Evolutionary conservation across 73 alveolate genomes (phyloP).

Genomic region (Paramecium primaurelia): DNA sequence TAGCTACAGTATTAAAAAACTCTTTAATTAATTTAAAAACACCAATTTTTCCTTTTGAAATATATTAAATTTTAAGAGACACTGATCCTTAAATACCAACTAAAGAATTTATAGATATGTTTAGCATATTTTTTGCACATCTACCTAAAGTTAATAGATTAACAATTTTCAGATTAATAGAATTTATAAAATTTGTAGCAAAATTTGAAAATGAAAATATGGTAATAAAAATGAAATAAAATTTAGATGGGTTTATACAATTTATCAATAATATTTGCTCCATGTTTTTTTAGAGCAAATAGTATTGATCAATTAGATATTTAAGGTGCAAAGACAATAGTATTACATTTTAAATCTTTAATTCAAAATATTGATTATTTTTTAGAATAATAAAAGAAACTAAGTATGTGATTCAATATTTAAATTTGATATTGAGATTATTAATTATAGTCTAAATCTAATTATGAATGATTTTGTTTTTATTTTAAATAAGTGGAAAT

Average conservation of each 20-base stretch:
- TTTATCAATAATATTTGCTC: conserved; percentile 3
- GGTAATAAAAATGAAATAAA: not conserved
- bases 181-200: not conserved
- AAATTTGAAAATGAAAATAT: not conserved
- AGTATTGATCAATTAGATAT: not conserved
- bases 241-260: not conserved
- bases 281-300: not conserved
- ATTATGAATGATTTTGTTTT: conserved; percentile 4
- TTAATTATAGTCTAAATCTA: not conserved
- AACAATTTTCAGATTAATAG: not conserved
- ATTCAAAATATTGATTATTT: not conserved
- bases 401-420: not conserved
- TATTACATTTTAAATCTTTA: not conserved
- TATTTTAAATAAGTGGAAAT: not conserved
- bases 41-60: conserved; percentile 23
- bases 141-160: not conserved
- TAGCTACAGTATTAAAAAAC: conserved; percentile 1
- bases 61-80: not conserved
- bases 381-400: not conserved
- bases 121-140: not conserved
- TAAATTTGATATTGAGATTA: not conserved
- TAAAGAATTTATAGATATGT: not conserved
- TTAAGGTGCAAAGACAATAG: not conserved
- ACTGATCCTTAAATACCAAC: not conserved
- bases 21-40: not conserved